Conservation (phyloP, 768 basidiomycete species). For the Agrocybe praecox region DNA sequence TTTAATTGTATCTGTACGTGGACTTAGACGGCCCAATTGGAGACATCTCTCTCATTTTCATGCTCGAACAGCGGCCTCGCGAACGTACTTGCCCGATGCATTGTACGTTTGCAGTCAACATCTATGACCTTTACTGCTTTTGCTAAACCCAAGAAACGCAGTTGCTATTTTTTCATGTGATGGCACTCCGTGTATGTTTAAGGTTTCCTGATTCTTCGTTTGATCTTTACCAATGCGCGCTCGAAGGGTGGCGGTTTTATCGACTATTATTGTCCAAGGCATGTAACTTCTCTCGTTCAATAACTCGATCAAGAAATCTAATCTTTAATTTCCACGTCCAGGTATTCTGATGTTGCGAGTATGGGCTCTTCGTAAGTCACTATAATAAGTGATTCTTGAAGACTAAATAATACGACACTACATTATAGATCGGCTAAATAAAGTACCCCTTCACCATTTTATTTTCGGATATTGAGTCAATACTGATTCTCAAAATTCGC, state of each 20-base stretch:
- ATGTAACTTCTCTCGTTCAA: background rate
- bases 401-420: background rate
- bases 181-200: constrained; percentile 25
- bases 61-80: constrained; percentile 18
- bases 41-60: background rate
- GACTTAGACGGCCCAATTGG: background rate
- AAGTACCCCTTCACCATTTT: constrained; percentile 1
- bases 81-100: constrained; percentile 14
- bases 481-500: background rate
- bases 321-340: background rate
- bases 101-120: background rate
- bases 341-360: constrained; percentile 27
- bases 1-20: constrained; percentile 29
- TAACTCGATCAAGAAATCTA: background rate
- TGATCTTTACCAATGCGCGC: background rate
- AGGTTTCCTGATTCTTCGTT: background rate
- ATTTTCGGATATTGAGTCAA: background rate
- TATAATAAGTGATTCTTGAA: too few species aligned
- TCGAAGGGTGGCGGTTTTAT: constrained; percentile 17
- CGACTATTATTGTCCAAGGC: constrained; percentile 24
- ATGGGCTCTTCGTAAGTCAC: constrained; percentile 28
- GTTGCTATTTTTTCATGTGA: constrained; percentile 31
- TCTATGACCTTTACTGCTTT: background rate
- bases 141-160: background rate
- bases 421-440: constrained; percentile 18